Base-by-base conservation (phyloP, 768 basidiomycete species). In the Tulasnella sp. region DNA sequence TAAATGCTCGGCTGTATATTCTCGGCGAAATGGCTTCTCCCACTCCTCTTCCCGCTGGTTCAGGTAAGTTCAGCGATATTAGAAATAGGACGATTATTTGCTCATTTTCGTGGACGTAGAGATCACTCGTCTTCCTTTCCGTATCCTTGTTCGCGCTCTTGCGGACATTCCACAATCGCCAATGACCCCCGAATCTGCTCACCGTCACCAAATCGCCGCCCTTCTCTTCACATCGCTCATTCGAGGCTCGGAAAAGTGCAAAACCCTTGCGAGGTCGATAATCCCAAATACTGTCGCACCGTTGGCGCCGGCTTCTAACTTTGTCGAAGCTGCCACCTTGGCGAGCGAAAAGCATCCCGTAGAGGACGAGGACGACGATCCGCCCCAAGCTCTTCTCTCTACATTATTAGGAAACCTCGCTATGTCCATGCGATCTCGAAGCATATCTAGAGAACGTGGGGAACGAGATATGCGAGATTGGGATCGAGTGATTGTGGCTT, bases 321-420 rank as follows among this genome's bases (percentile, higher is more conserved):
- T 72, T 45, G 69, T 49, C 19, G 45, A 36, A 36, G 54, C 22
- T 91, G 91, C 19, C 89, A 1, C 39, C 37, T 40, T 69, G 34
- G 52, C 73, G 3, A 92, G 93, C 1, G 93, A 94, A 72, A 81
- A 81, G 36, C 80, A 76, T 3, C 39, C 67, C 52, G 79, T 76
- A 15, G 76, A 78, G n/a, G 81, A 83, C 72, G 85, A 85, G 45
- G 86, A 86, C 67, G 83, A 82, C 12, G 84, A 84, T 64, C 84
- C 84, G 22, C 82, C 83, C 34, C 91, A 93, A 79, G 88, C 88
- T 0, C 84, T 99, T 42, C 86, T 99, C 12, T 91, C 94, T 74
- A 88, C 92, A n/a, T 85, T 99, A 25, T 90, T 91, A 64, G 97
- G 98, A 77, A 95, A 97, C 81, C 84, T 99, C 31, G 94, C 96